Evolutionary conservation across 768 basidiomycete species (phyloP), one percentile per base, ranked within the genome.

Genomic region (Tremella fuciformis): DNA sequence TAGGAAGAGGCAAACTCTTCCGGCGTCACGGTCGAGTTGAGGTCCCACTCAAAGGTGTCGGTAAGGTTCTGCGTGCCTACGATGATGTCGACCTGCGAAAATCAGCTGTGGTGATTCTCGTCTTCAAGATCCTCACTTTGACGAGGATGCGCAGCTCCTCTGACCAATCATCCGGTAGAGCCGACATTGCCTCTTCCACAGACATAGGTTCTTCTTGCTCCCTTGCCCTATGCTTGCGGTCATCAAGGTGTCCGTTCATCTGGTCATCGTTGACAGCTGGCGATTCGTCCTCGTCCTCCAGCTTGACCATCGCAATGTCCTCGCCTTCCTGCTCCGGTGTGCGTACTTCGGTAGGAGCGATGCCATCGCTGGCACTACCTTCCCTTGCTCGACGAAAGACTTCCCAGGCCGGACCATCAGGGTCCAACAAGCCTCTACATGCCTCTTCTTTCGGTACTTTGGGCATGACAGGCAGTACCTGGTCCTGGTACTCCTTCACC

Each of bases 31-130:
- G 80, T 78, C 56, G 88, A 91, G 65, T 87, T 87, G 38, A 97
- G 77, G 75, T 99, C 94, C 96, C 96, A 99, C 74, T 98, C 96
- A 70, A 98, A 94, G 70, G 92, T 88, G 77, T 99, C 96, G 56
- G 91, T 88, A 21, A 99, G 83, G 76, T 93, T 92, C 80, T 92
- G 84, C 7, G 87, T 85, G 21, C 91, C 94, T 55, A 93, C 87
- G 55, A 91, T 89, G 77, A 98, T 91, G 77, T 98, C 94, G 62
- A 99, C 83, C 92, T 97, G 70, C 58, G n/a, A 55, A 37, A 18
- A 18, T 37, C 24, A 48, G 55, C 46, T 61, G 51, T 47, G 26
- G 38, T 13, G 8, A 46, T 6, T 4, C 6, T 46, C 22, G 16
- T 18, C 39, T 18, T n/a, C 6, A 46, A 53, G 40, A 41, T 11